Evolutionary conservation across 768 basidiomycete genomes (phyloP), one percentile per base, ranked within the genome.

Genomic region (Auriscalpium orientale): DNA sequence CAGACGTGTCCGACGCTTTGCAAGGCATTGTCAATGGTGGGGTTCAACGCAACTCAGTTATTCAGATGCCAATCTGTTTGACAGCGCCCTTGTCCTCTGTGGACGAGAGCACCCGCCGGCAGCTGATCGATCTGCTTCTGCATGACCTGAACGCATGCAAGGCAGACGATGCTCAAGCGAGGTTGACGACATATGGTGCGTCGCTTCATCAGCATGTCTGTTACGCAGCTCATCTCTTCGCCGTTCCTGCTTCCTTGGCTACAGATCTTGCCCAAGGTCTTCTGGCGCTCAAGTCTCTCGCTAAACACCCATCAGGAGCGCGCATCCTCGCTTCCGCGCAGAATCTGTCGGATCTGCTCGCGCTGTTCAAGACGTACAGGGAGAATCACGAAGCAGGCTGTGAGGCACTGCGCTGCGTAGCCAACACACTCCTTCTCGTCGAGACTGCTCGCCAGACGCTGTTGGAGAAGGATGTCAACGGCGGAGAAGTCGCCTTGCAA

Each of bases 401-500:
- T 46, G 87, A 91, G 70, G 86, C 87, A 1, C 73, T 91, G 46
- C 77, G 87, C 54, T 89, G 81, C 52, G 76, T 91, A 22, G 91
- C 92, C 8, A 95, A 95, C 66, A 80, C 88, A 0, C 69, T 93
- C 3, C 77, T 92, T 18, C 78, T 91, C 55, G 72, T 85, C 51
- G 85, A 87, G 56, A 65, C 70, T 13, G 83, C 84, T 2, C 80
- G 90, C 51, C 65, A 67, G 18, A 80, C 79, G 0, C 81, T 87
- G 62, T 65, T 87, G 33, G 71, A 69, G 49, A 73, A 77, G 47
- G 78, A 80, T 2, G 84, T 90, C 8, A 79, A 77, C 37, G 89
- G 89, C 9, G 86, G 85, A 11, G 76, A 79, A 12, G 68, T 72
- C 6, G 80, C 78, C 56, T 59, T 87, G 10, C 66, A 73, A 10